Percentiles rank a stretch among this genome's conserved stretches.
Evolutionary conservation across 768 basidiomycete genomes (phyloP).

Genomic region (Mrakia frigida): DNA sequence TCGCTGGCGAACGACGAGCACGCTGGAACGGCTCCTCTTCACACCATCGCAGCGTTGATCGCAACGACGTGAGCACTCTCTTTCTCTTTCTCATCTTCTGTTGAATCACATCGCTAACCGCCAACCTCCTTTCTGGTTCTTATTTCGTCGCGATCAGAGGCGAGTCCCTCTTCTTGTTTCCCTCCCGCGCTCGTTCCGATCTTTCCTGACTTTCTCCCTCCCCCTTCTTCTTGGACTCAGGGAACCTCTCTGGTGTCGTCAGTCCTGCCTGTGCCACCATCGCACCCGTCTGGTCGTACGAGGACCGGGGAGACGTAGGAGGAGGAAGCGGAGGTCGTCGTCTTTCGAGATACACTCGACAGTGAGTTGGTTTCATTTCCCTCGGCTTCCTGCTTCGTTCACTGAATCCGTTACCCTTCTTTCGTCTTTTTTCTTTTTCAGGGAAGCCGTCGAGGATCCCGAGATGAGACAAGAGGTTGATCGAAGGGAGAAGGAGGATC

Average conservation of each 20-base stretch:
- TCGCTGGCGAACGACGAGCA: not conserved
- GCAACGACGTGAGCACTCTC: slow-evolving; percentile 12
- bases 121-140: not conserved
- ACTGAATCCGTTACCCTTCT: not conserved
- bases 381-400: not conserved
- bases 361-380: not conserved
- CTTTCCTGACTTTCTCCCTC: not conserved
- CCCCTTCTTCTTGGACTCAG: not conserved
- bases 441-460: not conserved
- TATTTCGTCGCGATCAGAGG: not conserved
- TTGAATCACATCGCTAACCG: too few species aligned
- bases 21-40: slow-evolving; percentile 14
- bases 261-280: slow-evolving; percentile 6
- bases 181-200: not conserved
- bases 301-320: slow-evolving; percentile 16
- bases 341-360: slow-evolving; percentile 4
- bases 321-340: slow-evolving; percentile 8
- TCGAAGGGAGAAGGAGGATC: not conserved
- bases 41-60: slow-evolving; percentile 17
- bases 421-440: too few species aligned
- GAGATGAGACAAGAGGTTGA: not conserved
- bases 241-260: slow-evolving; percentile 15
- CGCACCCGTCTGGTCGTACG: slow-evolving; percentile 18
- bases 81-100: too few species aligned
- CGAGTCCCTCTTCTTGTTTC: not conserved